Base-by-base conservation (phyloP, 768 basidiomycete genomes). In the Podaxis sp. region DNA sequence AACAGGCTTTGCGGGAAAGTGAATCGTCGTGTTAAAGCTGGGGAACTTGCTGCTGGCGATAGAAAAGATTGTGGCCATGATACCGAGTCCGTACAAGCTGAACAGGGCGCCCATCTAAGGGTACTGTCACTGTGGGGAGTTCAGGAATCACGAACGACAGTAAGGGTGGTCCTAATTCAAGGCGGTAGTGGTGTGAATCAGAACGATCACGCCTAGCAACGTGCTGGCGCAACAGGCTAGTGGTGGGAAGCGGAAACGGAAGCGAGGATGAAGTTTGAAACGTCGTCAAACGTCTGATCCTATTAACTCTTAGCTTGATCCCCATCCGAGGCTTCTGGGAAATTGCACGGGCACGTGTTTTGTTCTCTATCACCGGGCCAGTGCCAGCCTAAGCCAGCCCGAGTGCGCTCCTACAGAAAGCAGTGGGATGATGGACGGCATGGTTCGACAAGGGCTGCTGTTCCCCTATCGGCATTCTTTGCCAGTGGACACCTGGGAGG, bases 1-100 rank as follows among this genome's bases (percentile, higher is more conserved):
- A 51, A 74, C 73, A 9, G 82, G 79, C 38, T 78, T 75, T 8
- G 72, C 59, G 12, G 77, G 67, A 53, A 83, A 84, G 66, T 78
- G 77, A 51, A 82, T 64, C 51, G 69, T 68, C 48, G 74, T 74
- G 2, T 68, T 55, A 48, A 66, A 66, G 52, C 68, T 67, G 9
- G 71, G 61, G 54, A 64, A 65, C 39, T 66, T 65, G 36, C 63
- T 66, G 59, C 68, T 68, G 24, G 67, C 65, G 51, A 75, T 22
- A 12, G 74, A 73, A 53, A 79, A 71, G 33, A 79, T 64, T 42
- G 74, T 70, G 38, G 77, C 76, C 74, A 81, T 79, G 57, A 74
- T 52, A 22, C 69, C 65, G 12, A 74, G 59, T n/a, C 68, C 66
- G 30, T 73, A 60, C 52, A 74, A 64, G 51, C 75, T 72, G 61